Evolutionary conservation across 2,329 filamentous ascomycete species (phyloP), one percentile per base, ranked within the genome.

Genomic region (Diaporthe sp.): DNA sequence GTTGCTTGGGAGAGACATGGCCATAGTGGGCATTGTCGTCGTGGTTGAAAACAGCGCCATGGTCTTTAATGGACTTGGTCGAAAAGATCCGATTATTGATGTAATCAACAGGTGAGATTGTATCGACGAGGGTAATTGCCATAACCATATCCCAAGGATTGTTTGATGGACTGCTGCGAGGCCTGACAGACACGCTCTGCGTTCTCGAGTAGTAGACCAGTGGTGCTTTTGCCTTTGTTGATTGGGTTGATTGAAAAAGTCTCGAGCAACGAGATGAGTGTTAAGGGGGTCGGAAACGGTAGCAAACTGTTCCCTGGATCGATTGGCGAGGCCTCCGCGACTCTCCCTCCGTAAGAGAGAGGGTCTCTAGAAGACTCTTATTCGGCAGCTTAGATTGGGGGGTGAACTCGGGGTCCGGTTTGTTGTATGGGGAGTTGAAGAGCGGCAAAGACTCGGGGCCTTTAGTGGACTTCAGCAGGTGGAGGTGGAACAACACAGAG

Each of bases 301-400:
- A 97, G 87, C 93, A 94, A 89, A 95, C 94, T 90, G 95, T 93
- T 92, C 93, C 95, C 90, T 94, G 90, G 90, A 89, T 93, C 90
- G 93, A 92, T 92, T 94, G 94, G 93, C 95, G 94, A 95, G 94
- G 95, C 93, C 95, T 96, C 93, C 94, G 95, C 94, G 95, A 98
- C 95, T 97, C 97, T 97, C 96, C 97, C 97, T 96, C 96, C 86
- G 88, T 89, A 89, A 97, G 96, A 98, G 96, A 96, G 98, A 98
- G 96, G 97, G 96, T 94, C 94, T 92, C 91, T 91, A 92, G 93
- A 93, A 91, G 91, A 92, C 94, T 97, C 94, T 95, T 98, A 99
- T 99, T 96, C 97, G 97, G 97, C 97, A 98, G 96, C 95, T 97
- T 94, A 91, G 88, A 86, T 86, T 90, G 86, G 85, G 90, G 87